Conservation (phyloP, 148 eudicot genomes). For the Pharnaceum exiguum region DNA sequence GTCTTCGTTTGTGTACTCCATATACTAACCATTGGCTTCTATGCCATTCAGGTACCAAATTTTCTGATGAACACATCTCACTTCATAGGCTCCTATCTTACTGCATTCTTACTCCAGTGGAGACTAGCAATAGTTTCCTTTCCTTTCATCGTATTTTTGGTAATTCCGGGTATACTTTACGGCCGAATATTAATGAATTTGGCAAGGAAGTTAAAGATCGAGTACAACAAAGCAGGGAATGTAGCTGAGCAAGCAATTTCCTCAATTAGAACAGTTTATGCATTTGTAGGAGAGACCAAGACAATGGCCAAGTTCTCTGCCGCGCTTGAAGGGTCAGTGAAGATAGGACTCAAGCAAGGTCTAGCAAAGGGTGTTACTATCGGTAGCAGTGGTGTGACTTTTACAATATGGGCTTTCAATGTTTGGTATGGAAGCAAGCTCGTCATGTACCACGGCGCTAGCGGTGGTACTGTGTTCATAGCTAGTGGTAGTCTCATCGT, state of each 20-base stretch:
- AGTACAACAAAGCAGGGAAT: slow-evolving; percentile 28
- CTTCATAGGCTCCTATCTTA: slow-evolving; percentile 22
- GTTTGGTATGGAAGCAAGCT: slow-evolving; percentile 29
- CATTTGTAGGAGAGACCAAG: slow-evolving; percentile 29
- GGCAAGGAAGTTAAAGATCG: slow-evolving; percentile 23
- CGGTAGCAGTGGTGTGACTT: slow-evolving; percentile 29
- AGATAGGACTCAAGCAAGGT: slow-evolving; percentile 31
- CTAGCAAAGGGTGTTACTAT: slow-evolving; percentile 32
- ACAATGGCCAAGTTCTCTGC: slow-evolving; percentile 18
- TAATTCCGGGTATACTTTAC: slow-evolving; percentile 30
- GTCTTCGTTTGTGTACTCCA: background rate
- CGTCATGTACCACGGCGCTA: slow-evolving; percentile 27
- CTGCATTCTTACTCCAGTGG: slow-evolving; percentile 27
- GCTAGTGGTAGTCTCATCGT: slow-evolving; percentile 21
- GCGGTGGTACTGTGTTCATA: slow-evolving; percentile 30
- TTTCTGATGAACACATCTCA: slow-evolving; percentile 23
- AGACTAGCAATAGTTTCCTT: slow-evolving; percentile 29
- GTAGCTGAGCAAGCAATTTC: slow-evolving; percentile 35
- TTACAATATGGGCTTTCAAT: slow-evolving; percentile 28
- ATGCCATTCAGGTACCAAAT: slow-evolving; percentile 30
- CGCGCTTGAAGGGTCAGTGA: slow-evolving; percentile 25
- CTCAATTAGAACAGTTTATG: slow-evolving; percentile 30
- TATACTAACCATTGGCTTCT: too few relatives aligned
- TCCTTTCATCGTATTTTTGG: slow-evolving; percentile 24
- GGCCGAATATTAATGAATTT: slow-evolving; percentile 25